Conservation (phyloP, 331 rosid species). For the Quercus phellos region DNA sequence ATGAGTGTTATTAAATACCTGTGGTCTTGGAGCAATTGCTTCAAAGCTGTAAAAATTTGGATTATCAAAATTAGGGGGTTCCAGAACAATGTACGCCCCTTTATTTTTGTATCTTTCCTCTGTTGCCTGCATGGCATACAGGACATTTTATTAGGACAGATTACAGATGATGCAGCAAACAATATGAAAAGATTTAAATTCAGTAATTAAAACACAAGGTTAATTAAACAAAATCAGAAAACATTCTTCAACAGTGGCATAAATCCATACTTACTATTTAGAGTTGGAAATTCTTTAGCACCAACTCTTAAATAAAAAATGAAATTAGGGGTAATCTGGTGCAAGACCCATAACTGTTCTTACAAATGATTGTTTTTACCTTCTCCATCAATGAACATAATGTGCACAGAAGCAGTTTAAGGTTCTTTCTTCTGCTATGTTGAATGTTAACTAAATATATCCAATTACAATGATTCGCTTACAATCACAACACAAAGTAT, state of each 20-base stretch:
- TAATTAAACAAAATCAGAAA: background rate
- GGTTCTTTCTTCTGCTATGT: background rate
- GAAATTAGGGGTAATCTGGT: background rate
- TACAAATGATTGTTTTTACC: background rate
- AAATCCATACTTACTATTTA: background rate
- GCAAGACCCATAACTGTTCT: background rate
- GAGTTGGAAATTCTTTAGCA: background rate
- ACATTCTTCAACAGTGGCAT: background rate
- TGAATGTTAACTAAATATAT: background rate
- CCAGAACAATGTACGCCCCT: slow-evolving; percentile 76
- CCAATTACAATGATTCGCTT: background rate
- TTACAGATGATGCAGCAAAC: background rate
- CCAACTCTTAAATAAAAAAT: background rate
- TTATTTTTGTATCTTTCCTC: slow-evolving; percentile 65
- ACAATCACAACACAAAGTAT: background rate
- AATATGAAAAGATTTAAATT: background rate
- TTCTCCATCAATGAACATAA: background rate
- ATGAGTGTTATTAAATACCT: slow-evolving; percentile 37
- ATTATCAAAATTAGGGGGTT: slow-evolving; percentile 66
- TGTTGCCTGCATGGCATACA: slow-evolving; percentile 45
- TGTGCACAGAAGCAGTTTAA: background rate
- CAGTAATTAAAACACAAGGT: background rate
- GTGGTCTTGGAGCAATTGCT: slow-evolving; percentile 72
- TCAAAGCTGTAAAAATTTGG: slow-evolving; percentile 66
- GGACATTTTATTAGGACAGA: background rate